phyloP scores from a whole-genome alignment of 306 rosid genomes.

The Malus orientalis region DNA sequence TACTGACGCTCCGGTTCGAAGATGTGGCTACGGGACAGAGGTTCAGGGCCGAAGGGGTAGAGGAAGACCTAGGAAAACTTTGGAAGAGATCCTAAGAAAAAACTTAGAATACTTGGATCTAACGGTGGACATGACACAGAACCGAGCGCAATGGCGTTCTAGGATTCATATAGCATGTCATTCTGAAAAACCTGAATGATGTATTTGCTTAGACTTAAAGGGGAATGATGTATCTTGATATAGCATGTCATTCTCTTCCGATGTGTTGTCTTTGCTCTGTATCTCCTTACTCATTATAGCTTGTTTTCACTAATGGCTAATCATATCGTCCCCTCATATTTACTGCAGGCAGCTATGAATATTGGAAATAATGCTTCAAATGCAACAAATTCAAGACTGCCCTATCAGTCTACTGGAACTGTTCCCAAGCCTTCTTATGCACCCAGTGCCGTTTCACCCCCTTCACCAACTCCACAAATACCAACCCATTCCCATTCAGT shows the following conservation, averaged over 20 bases:
- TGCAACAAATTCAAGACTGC: slow-evolving; percentile 28
- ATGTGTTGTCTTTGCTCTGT: neutral
- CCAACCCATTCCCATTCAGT: slow-evolving; percentile 47
- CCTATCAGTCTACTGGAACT: slow-evolving; percentile 30
- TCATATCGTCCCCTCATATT: slow-evolving; percentile 9
- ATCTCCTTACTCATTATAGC: neutral
- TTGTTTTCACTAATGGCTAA: neutral
- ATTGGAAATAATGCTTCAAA: slow-evolving; percentile 29
- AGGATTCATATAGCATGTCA: no score
- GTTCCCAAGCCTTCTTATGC: slow-evolving; percentile 33
- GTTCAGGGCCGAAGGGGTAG: no score
- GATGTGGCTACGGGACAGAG: no score
- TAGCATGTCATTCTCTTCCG: neutral
- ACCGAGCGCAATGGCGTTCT: no score
- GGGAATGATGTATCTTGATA: neutral
- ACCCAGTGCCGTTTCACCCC: slow-evolving; percentile 42
- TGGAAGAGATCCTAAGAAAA: no score
- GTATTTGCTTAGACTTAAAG: neutral
- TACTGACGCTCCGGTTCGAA: no score
- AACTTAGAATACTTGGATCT: no score
- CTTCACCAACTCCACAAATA: slow-evolving; percentile 38
- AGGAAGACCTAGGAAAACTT: no score
- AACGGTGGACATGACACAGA: no score
- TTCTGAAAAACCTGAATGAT: neutral
- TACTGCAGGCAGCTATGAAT: slow-evolving; percentile 57